Evolutionary conservation across 1,284 basidiomycete genomes (phyloP), one percentile per base, ranked within the genome.

Genomic region (Leccinum laetum): DNA sequence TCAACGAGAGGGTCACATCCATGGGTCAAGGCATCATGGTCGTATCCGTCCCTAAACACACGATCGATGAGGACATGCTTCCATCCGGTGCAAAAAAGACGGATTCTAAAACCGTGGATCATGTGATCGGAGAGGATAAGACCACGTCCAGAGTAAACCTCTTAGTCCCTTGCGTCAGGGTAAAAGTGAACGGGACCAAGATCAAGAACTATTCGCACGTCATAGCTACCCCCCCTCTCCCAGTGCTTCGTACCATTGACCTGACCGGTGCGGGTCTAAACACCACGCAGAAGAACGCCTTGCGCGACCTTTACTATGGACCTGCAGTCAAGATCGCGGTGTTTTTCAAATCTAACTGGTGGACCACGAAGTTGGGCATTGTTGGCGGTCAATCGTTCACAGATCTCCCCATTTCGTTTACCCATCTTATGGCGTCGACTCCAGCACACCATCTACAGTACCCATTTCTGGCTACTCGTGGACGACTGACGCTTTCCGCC

Each of bases 281-380:
- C 8, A 18, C 57, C 41, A 61, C 49, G 63, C 71, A 70, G 35
- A 67, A 6, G 65, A 69, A 67, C 11, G 59, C 66, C 3, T 49
- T 72, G 46, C 72, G 72, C 6, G 49, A 44, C 4, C 11, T 72
- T 2, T 18, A 63, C 8, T 70, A 68, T 6, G 64, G 46, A 2
- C 24, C 63, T 11, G 16, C 69, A 0, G 11, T 55, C 68, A 81
- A 81, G 65, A 69, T 81, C 39, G 79, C 71, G 2, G 39, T 81
- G n/a, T 73, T 75, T 26, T 81, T 81, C 69, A 73, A 71, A 59
- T 71, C 71, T 4, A 65, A 73, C 24, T 81, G 79, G 73, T 81
- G 80, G 80, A 75, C 76, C 57, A 66, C 66, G 14, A 60, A 63
- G 24, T 10, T 68, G 11, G 60, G 69, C 16, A 72, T 72, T 3